Conservation (phyloP, 2,329 filamentous ascomycete species). For the Thielaviopsis populi region DNA sequence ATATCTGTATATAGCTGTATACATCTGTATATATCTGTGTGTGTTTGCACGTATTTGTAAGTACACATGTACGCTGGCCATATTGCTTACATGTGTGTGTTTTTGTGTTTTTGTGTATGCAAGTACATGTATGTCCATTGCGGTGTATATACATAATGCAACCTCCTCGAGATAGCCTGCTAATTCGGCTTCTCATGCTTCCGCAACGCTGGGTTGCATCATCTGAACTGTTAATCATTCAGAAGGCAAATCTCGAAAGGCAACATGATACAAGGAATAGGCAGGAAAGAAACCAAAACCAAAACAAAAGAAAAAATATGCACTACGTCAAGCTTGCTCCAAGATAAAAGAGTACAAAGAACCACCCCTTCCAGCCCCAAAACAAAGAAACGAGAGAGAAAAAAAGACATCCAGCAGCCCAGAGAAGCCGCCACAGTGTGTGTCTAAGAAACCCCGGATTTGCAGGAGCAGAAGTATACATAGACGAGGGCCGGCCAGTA, state of each 20-base stretch:
- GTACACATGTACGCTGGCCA: neutral
- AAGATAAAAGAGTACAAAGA: neutral
- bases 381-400: neutral
- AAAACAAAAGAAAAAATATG: neutral
- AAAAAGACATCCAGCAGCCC: neutral
- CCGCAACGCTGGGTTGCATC: neutral
- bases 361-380: neutral
- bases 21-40: no score
- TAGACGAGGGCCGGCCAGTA: neutral
- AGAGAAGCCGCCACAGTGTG: neutral
- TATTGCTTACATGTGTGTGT: neutral
- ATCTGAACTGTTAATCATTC: neutral
- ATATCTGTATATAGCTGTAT: no score
- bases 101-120: neutral
- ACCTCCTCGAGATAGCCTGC: neutral
- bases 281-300: neutral
- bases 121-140: constrained; percentile 3
- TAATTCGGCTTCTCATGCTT: neutral
- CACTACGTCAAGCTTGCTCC: neutral
- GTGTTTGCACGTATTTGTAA: neutral
- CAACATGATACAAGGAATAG: neutral
- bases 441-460: neutral
- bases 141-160: constrained; percentile 1
- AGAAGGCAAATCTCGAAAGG: neutral
- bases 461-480: neutral